Evolutionary conservation across 1,284 basidiomycete genomes (phyloP), one percentile per base, ranked within the genome.

Genomic region (Malassezia obtusa): DNA sequence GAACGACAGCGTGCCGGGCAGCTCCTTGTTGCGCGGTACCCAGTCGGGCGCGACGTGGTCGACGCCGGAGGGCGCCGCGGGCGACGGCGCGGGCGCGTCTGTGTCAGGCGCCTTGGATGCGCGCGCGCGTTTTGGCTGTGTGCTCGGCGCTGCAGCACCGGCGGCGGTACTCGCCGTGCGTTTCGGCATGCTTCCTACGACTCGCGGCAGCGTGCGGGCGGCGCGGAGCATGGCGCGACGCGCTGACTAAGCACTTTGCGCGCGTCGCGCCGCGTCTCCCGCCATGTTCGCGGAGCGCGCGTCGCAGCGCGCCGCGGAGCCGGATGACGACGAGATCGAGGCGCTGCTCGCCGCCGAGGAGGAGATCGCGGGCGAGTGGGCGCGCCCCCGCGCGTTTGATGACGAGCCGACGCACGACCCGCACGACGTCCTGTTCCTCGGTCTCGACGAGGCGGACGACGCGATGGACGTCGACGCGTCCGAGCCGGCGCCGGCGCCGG

Each of bases 21-120:
- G 21, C 33, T 38, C 43, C 22, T 44, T 37, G 43, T 61, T 61
- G 32, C 49, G 38, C n/a, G 59, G 59, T 9, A 61, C 21, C 32
- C 26, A 49, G 9, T 32, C 36, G 19, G 56, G 50, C 25, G 59
- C 59, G 6, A 28, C 17, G 25, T 56, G 49, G 40, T 56, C 53
- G 28, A 31, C 15, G 24, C 53, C 53, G 3, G 33, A 28, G 12
- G 53, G 53, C 33, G 48, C 48, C 10, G 53, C 53, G 8, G 48
- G 53, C 24, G 53, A 56, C 15, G 3, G 19, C 21, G n/a, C 14
- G 10, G 24, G 2, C 22, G 24, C 21, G 22, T 25, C 30, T 30
- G 15, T 28, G 26, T 32, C n/a, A 2, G 19, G 10, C 6, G 17
- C n/a, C n/a, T n/a, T n/a, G n/a, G n/a, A 4, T 11, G 19, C 30